Evolutionary conservation across 805 yeast genomes (phyloP).

Genomic region (Saccharomycopsis schoenii): DNA sequence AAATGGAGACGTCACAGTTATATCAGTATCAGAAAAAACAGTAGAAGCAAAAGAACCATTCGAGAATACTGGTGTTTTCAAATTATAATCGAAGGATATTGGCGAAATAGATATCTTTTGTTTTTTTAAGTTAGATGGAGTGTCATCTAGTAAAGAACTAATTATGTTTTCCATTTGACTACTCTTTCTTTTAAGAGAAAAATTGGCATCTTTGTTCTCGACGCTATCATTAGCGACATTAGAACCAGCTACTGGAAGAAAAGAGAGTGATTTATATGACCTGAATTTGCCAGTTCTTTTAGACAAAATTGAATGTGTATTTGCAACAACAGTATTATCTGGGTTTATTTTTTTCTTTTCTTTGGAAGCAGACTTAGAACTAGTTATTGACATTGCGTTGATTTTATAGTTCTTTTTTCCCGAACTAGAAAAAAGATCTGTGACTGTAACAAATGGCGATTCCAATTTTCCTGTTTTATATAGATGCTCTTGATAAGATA

Average conservation of each 20-base stretch:
- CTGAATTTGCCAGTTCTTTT: neutral
- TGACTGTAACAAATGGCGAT: neutral
- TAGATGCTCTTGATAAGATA: constrained; percentile 1
- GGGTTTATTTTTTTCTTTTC: neutral
- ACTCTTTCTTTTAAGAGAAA: neutral
- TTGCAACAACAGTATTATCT: neutral
- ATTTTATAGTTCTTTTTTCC: neutral
- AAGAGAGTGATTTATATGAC: neutral
- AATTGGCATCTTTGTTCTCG: neutral
- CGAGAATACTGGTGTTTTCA: neutral
- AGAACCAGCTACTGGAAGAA: neutral
- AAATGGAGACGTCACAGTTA: neutral
- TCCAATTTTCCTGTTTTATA: neutral
- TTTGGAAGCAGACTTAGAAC: neutral
- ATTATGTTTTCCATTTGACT: neutral
- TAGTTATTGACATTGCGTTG: neutral
- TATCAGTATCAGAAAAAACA: neutral
- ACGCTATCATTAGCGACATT: neutral
- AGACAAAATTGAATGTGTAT: neutral
- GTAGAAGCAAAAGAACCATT: neutral
- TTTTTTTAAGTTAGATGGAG: neutral
- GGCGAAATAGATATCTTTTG: neutral
- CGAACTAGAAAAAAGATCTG: constrained; percentile 3
- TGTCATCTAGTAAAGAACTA: neutral
- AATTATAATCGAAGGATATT: neutral